Evolutionary conservation across 2,329 filamentous ascomycete genomes (phyloP).

Genomic region (Aaosphaeria arxii): DNA sequence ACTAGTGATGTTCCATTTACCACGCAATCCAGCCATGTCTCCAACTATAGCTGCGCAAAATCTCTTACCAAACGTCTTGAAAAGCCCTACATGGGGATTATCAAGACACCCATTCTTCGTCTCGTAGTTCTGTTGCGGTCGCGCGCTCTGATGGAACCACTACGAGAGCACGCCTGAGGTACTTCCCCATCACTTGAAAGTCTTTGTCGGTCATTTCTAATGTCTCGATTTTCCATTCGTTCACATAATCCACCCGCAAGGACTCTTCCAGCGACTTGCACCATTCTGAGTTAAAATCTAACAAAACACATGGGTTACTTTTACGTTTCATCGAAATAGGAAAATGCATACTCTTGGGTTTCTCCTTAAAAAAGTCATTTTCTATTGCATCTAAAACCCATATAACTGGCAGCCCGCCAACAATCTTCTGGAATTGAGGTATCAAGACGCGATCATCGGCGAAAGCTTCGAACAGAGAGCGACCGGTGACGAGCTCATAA

Average conservation of each 20-base stretch:
- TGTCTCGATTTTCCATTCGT: not conserved
- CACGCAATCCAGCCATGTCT: too few relatives aligned
- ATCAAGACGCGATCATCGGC: not conserved
- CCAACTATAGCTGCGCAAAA: too few relatives aligned
- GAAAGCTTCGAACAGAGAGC: not conserved
- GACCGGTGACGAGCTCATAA: not conserved
- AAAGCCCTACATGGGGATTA: not conserved
- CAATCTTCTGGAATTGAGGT: not conserved
- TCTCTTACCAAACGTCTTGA: not conserved
- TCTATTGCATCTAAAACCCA: constrained; percentile 2
- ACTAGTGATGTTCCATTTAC: too few relatives aligned
- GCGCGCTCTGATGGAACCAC: not conserved
- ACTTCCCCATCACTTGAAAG: not conserved
- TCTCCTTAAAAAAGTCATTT: not conserved
- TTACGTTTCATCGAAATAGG: not conserved
- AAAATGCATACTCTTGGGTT: not conserved
- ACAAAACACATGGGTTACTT: not conserved
- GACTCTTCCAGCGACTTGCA: not conserved
- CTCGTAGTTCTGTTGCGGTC: not conserved
- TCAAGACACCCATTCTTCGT: not conserved
- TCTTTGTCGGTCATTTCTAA: not conserved
- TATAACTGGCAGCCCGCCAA: not conserved
- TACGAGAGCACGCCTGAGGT: not conserved
- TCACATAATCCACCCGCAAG: not conserved
- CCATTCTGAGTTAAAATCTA: not conserved